Evolutionary conservation across 495 filamentous ascomycete species (phyloP), one percentile per base, ranked within the genome.

Genomic region (Cercophora scortea): DNA sequence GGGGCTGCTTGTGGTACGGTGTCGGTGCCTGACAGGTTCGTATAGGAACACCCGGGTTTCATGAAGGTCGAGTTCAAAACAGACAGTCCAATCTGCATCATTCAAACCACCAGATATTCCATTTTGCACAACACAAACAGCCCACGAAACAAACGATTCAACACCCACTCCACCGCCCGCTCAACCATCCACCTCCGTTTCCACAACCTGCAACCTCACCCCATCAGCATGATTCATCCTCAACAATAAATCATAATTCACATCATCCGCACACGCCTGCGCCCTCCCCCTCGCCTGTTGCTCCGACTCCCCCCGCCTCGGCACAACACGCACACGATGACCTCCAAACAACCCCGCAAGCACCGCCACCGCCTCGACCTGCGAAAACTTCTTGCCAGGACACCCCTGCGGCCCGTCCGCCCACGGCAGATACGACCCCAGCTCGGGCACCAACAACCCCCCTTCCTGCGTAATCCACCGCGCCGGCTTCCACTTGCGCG

Each of bases 291-390:
- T 60, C 25, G 70, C 65, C 17, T 55, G 51, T 8, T 56, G 56
- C 15, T 47, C 17, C 10, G 32, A 68, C 66, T 78, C 72, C 6
- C 65, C 68, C 2, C 34, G 35, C 8, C n/a, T 6, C 2, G n/a
- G 39, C 3, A 61, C 59, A 0, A 68, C 62, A 0, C 57, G 53
- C 4, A 71, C 69, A 8, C 56, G 50, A 52, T 65, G 62, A 18
- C 67, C 8, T 1, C 62, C 56, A 51, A 82, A 74, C 9, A 81
- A 42, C 1, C 53, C 51, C 6, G 69, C 71, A 47, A 80, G 59
- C 0, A 62, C 61, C 0, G 75, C 76, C 3, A 80, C 78, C 51
- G 76, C 75, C 54, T 82, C 78, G 0, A 80, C 78, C 54, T 79
- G 69, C 0, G 72, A 62, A 49, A 80, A 76, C 49, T 75, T 80